Evolutionary conservation across 1,284 basidiomycete genomes (phyloP).

Genomic region (Puccinia coronata): DNA sequence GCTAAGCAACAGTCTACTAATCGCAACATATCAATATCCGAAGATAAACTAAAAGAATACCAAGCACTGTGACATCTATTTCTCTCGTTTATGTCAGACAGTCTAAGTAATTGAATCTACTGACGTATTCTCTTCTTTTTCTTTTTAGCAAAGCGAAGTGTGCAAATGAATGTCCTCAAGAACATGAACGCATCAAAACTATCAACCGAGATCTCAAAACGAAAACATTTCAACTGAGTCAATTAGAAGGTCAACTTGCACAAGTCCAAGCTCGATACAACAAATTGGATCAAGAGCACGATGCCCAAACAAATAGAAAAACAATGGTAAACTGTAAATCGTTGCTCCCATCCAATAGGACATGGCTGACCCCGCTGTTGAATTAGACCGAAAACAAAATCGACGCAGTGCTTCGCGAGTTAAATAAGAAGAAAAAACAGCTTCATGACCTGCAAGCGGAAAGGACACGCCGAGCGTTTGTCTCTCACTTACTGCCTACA

Average conservation of each 20-base stretch:
- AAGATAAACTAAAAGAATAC: slow-evolving; percentile 84
- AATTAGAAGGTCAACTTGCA: slow-evolving; percentile 44
- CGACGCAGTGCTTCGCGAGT: slow-evolving; percentile 64
- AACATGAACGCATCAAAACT: slow-evolving; percentile 81
- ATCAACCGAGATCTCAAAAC: slow-evolving; percentile 64
- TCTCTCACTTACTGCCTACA: slow-evolving; percentile 42
- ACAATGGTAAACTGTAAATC: slow-evolving; percentile 26
- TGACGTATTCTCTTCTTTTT: too few relatives aligned
- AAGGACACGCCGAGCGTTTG: slow-evolving; percentile 70
- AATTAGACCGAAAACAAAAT: slow-evolving; percentile 40
- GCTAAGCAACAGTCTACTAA: slow-evolving; percentile 70
- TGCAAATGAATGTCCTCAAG: slow-evolving; percentile 75
- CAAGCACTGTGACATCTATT: slow-evolving; percentile 69
- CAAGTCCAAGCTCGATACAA: slow-evolving; percentile 31
- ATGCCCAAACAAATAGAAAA: slow-evolving; percentile 36
- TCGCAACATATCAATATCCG: slow-evolving; percentile 71
- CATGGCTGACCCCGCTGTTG: neutral
- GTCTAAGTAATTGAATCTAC: neutral
- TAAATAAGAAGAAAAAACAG: slow-evolving; percentile 68
- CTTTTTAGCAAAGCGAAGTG: slow-evolving; percentile 68
- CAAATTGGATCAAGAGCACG: slow-evolving; percentile 43
- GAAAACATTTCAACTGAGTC: slow-evolving; percentile 20
- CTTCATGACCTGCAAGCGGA: slow-evolving; percentile 74
- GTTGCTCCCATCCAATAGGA: neutral
- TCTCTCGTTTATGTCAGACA: neutral